Evolutionary conservation across 2,329 filamentous ascomycete genomes (phyloP), one percentile per base, ranked within the genome.

Genomic region (Fusarium pseudonygamai): DNA sequence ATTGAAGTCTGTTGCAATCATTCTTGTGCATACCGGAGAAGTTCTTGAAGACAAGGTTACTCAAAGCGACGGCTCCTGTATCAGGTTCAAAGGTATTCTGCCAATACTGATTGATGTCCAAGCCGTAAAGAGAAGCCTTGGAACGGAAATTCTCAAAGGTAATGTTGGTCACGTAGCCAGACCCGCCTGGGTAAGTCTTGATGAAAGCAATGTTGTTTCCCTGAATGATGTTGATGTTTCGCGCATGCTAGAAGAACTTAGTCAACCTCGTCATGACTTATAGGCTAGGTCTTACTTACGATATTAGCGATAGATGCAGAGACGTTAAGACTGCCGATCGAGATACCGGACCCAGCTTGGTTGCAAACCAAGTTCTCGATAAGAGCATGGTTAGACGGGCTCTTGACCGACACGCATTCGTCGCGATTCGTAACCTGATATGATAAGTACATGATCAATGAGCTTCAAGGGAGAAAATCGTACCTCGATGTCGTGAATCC

Each of bases 381-480:
- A 3, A 58, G 55, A 13, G 40, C 55, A 11, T 58, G 40, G 18
- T 46, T 46, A 4, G 55, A 58, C 2, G 55, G 55, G 10, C 55
- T 58, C 7, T 58, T 58, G 1, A 58, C 55, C 13, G 55, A 58
- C 3, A 58, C 55, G 1, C 55, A 46, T 58, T 58, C 55, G 3
- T 58, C 55, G 28, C 55, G 55, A 18, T 58, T 58, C 12, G 55
- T 58, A 4, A 58, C 55, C 55, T 58, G 11, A 20, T 5, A 9
- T 16, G 2, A 22, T 58, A 28, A 58, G 55, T 13, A 18, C 11
- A 28, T 15, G 1, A 15, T 10, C 18, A 6, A 26, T 14, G 5
- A 9, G 2, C 2, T 36, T 49, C 0, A 2, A 9, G 1, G 0
- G 13, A 34, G 3, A 5, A 7, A 1, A 6, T 32, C 40, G 6